Conservation (phyloP, 257 asterid species). For the Nicotiana otophora region DNA sequence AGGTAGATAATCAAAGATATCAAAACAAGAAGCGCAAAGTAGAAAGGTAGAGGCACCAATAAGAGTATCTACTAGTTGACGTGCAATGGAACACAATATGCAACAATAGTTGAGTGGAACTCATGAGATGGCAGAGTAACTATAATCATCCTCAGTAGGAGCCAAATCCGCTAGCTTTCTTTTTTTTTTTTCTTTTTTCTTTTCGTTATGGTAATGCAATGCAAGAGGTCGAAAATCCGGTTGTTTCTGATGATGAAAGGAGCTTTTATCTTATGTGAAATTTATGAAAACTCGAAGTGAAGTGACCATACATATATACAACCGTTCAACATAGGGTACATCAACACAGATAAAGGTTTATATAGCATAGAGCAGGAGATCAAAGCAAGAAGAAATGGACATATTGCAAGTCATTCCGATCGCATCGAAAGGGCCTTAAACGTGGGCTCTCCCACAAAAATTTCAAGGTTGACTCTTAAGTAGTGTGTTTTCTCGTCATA, state of each 20-base stretch:
- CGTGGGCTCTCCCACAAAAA: background rate
- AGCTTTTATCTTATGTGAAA: too few relatives aligned
- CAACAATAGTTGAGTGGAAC: background rate
- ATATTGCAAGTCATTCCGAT: background rate
- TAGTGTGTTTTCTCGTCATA: background rate
- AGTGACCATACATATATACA: too few relatives aligned
- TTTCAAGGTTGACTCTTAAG: background rate
- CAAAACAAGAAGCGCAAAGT: background rate
- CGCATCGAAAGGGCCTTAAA: background rate
- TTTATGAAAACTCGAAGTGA: too few relatives aligned
- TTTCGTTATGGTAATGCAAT: too few relatives aligned
- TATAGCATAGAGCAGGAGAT: background rate
- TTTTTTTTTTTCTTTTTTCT: too few relatives aligned
- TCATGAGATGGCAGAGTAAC: conserved; percentile 53
- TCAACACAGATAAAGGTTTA: background rate
- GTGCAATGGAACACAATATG: background rate
- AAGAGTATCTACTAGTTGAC: background rate
- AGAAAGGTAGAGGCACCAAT: background rate
- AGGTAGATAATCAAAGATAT: background rate
- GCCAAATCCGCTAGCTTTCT: background rate
- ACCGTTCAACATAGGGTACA: background rate
- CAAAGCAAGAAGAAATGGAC: background rate
- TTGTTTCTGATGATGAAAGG: too few relatives aligned
- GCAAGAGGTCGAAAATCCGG: too few relatives aligned
- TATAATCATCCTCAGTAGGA: conserved; percentile 49